These are phyloP conservation scores for Phlebopus sp. DNA, from an alignment of 1,284 basidiomycete species.

Conservation along the genomic window DNA sequence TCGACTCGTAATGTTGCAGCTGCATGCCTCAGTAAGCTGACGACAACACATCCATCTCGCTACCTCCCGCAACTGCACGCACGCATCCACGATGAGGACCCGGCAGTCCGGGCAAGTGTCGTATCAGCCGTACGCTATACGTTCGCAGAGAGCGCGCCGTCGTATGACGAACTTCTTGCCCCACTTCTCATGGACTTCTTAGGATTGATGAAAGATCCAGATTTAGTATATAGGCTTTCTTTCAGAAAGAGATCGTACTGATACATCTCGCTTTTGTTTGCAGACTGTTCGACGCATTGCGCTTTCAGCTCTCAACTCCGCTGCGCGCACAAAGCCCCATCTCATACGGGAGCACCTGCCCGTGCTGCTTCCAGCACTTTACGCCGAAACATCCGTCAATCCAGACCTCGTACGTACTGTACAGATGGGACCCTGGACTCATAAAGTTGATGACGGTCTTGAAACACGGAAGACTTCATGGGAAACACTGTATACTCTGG, in stretches of 20 bases:
- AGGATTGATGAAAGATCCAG: conserved; percentile 79
- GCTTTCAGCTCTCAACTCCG: conserved; percentile 88
- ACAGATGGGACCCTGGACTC: conserved; percentile 98
- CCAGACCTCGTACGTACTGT: conserved; percentile 86
- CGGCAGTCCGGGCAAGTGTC: conserved; percentile 82
- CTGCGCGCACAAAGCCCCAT: conserved; percentile 91
- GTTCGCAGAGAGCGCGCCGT: conserved; percentile 81
- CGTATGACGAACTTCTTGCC: conserved; percentile 87
- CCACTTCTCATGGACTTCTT: conserved; percentile 89
- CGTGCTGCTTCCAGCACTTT: conserved; percentile 78
- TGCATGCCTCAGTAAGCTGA: conserved; percentile 94
- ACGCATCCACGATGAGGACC: conserved; percentile 65
- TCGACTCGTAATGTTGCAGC: conserved; percentile 92
- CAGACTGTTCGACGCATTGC: conserved; percentile 87
- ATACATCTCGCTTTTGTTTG: conserved; percentile 5
- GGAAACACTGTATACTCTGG: conserved; percentile 95
- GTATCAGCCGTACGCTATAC: conserved; percentile 95
- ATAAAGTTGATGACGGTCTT: conserved; percentile 90
- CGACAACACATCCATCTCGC: conserved; percentile 83
- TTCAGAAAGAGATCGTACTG: not conserved
- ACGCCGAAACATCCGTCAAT: conserved; percentile 82
- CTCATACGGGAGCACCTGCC: conserved; percentile 84
- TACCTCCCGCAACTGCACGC: conserved; percentile 93
- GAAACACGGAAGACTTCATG: conserved; percentile 96
- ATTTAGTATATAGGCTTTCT: conserved; percentile 59